Conservation (phyloP, 805 yeast species). For the Candida dendrica region DNA sequence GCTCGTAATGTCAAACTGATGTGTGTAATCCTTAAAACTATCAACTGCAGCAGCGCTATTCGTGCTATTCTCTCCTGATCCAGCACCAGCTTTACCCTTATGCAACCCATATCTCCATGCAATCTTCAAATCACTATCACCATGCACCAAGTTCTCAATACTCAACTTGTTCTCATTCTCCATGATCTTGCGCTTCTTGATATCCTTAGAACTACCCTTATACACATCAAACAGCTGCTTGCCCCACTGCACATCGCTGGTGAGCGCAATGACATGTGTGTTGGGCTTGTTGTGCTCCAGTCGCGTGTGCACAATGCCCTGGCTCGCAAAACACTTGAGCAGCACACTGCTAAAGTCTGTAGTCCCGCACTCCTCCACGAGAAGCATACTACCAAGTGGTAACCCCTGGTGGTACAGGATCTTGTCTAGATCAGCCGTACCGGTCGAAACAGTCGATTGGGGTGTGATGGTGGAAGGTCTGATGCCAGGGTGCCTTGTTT, state of each 20-base stretch:
- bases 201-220: conserved; percentile 59
- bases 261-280: conserved; percentile 61
- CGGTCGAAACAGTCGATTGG: conserved; percentile 73
- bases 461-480: conserved; percentile 72
- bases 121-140: conserved; percentile 55
- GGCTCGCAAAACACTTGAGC: conserved; percentile 63
- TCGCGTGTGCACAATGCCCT: conserved; percentile 65
- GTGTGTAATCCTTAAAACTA: conserved; percentile 45
- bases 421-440: conserved; percentile 68
- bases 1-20: conserved; percentile 73
- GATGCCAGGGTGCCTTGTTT: conserved; percentile 40
- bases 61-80: conserved; percentile 4
- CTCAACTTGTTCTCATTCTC: conserved; percentile 57
- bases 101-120: conserved; percentile 88
- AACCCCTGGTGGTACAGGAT: conserved; percentile 76
- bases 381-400: conserved; percentile 65
- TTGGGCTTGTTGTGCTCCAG: conserved; percentile 30
- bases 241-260: conserved; percentile 51
- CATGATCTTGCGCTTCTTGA: conserved; percentile 50
- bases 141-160: conserved; percentile 50
- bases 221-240: conserved; percentile 72
- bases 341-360: conserved; percentile 80
- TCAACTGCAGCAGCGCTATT: conserved; percentile 20
- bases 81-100: no score
- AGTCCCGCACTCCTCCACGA: conserved; percentile 78